A percentile compares a stretch with the other conserved stretches of the same genome.
Conservation (phyloP, 331 rosid genomes). For the Telfairia occidentalis region DNA sequence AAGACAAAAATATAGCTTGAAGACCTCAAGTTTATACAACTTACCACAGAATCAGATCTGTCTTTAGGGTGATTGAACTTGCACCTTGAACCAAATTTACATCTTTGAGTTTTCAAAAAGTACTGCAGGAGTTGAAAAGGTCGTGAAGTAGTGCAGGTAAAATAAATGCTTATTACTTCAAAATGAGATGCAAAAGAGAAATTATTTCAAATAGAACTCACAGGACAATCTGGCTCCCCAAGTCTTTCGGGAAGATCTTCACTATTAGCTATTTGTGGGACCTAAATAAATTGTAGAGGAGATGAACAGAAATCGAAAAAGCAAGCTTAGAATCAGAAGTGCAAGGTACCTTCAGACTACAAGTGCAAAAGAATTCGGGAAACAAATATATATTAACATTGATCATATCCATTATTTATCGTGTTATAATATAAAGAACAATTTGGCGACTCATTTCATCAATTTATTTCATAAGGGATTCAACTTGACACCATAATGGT, state of each 20-base stretch:
- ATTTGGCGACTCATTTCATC: not conserved
- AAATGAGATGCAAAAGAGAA: not conserved
- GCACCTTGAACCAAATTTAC: constrained; percentile 87
- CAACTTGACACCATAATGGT: not conserved
- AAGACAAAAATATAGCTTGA: not conserved
- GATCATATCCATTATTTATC: not conserved
- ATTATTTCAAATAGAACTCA: constrained; percentile 30
- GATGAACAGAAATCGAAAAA: not conserved
- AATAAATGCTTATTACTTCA: constrained; percentile 14
- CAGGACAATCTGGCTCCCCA: constrained; percentile 85
- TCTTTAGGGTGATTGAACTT: constrained; percentile 89
- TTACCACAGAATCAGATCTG: constrained; percentile 20
- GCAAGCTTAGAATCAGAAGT: not conserved
- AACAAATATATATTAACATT: not conserved
- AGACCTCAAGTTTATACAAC: constrained; percentile 12
- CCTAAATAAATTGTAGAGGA: constrained; percentile 39
- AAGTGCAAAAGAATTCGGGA: not conserved
- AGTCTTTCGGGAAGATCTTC: constrained; percentile 80
- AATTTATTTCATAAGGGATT: not conserved
- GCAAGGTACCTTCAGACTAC: not conserved
- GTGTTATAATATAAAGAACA: not conserved
- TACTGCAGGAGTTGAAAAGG: constrained; percentile 39
- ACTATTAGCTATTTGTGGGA: constrained; percentile 44
- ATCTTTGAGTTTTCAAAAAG: constrained; percentile 82
- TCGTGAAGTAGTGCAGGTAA: constrained; percentile 16